phyloP scores from a whole-genome alignment of 371 early-diverging fungal species.

The Lichtheimia hyalospora region DNA sequence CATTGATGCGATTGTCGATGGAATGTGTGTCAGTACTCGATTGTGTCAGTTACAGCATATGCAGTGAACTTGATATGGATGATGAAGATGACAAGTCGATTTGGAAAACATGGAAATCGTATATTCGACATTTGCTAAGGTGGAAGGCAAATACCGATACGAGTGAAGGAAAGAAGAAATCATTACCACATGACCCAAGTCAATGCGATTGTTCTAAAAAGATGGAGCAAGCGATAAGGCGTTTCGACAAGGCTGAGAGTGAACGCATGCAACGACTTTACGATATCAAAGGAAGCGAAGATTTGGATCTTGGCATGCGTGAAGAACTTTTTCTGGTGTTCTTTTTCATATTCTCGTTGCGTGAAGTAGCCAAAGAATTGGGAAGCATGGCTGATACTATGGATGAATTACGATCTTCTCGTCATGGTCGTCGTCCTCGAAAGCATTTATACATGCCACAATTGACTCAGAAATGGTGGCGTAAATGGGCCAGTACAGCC shows the following conservation, averaged over 20 bases:
- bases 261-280: slow-evolving; percentile 45
- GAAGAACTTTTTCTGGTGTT: slow-evolving; percentile 66
- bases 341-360: slow-evolving; percentile 62
- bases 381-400: slow-evolving; percentile 40
- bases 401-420: slow-evolving; percentile 38
- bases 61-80: slow-evolving; percentile 43
- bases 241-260: slow-evolving; percentile 45
- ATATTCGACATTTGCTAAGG: slow-evolving; percentile 27
- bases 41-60: slow-evolving; percentile 45
- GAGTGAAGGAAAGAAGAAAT: background rate
- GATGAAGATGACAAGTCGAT: slow-evolving; percentile 45
- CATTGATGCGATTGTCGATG: slow-evolving; percentile 50
- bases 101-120: slow-evolving; percentile 35
- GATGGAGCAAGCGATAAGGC: slow-evolving; percentile 30
- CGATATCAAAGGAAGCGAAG: slow-evolving; percentile 35
- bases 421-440: slow-evolving; percentile 27
- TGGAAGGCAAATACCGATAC: slow-evolving; percentile 15
- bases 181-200: slow-evolving; percentile 6
- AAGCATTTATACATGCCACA: slow-evolving; percentile 58
- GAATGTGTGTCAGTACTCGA: slow-evolving; percentile 50
- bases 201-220: slow-evolving; percentile 33
- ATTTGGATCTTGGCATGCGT: slow-evolving; percentile 53
- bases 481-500: slow-evolving; percentile 47
- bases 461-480: slow-evolving; percentile 55
- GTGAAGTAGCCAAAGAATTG: slow-evolving; percentile 59